Percentiles rank a stretch among this genome's conserved stretches.
Conservation (phyloP, 768 basidiomycete genomes). For the Lepiota venenata region DNA sequence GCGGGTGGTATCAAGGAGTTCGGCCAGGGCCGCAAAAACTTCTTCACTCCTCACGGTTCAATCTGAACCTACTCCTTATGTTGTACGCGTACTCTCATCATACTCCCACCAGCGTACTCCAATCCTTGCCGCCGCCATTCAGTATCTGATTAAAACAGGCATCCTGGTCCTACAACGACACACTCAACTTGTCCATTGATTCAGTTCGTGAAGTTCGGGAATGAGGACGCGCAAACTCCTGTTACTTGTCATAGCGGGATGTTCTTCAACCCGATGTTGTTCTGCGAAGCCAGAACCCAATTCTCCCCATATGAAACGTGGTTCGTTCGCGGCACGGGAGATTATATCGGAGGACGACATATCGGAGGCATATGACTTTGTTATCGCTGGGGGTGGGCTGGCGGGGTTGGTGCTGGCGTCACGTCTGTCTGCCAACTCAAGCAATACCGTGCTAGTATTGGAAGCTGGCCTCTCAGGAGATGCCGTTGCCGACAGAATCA, state of each 20-base stretch:
- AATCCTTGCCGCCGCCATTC: too few species aligned
- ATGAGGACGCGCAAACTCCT: not conserved
- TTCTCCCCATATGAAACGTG: not conserved
- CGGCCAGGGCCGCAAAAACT: too few species aligned
- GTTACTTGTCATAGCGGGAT: not conserved
- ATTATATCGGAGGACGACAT: constrained; percentile 8
- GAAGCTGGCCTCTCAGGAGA: constrained; percentile 35
- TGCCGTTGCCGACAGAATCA: constrained; percentile 24
- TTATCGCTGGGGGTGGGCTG: constrained; percentile 35
- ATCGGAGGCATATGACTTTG: constrained; percentile 45
- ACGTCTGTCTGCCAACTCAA: constrained; percentile 30
- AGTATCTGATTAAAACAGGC: too few species aligned
- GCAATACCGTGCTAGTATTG: constrained; percentile 32
- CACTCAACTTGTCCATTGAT: not conserved
- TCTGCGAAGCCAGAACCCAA: not conserved
- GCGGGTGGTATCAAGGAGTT: too few species aligned
- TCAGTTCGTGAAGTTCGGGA: not conserved
- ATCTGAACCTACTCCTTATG: too few species aligned
- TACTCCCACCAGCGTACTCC: too few species aligned
- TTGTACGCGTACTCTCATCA: too few species aligned
- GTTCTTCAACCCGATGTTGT: not conserved
- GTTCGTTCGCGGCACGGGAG: not conserved
- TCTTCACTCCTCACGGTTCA: too few species aligned
- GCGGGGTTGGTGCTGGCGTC: constrained; percentile 29
- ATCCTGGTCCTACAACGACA: not conserved